Percentiles rank a stretch among this genome's conserved stretches.
Conservation (phyloP, 331 rosid species). For the Acacia pycnantha region DNA sequence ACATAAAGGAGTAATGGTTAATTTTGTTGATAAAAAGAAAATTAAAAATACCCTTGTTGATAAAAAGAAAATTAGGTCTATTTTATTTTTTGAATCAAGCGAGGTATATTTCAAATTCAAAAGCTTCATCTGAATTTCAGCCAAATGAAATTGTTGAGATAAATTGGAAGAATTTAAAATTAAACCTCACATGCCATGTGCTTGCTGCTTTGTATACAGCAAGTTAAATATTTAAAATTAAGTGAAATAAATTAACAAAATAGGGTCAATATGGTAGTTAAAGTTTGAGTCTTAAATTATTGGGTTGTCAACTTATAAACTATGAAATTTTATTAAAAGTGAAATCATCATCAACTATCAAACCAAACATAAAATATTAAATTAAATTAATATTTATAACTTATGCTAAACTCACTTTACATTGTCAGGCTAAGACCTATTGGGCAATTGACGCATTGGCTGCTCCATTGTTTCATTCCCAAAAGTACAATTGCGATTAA, state of each 20-base stretch:
- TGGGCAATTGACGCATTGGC: slow-evolving; percentile 11
- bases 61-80: no score
- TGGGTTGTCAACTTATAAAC: neutral
- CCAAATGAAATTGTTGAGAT: no score
- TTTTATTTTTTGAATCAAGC: no score
- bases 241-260: neutral
- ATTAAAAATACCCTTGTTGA: neutral
- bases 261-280: neutral
- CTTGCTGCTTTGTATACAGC: neutral
- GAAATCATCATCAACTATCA: neutral
- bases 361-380: neutral
- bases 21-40: neutral
- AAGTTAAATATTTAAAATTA: neutral
- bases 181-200: no score
- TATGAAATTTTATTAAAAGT: neutral
- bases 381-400: neutral
- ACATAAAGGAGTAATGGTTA: no score
- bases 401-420: neutral
- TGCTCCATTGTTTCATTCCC: neutral
- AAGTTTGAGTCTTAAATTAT: neutral
- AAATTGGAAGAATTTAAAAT: no score
- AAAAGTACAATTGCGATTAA: slow-evolving; percentile 26
- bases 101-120: no score
- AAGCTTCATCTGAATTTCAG: no score
- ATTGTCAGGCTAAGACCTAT: neutral